Conservation (phyloP, 164 flowering plant genomes). For the Kalanchoe fedtschenkoi region DNA sequence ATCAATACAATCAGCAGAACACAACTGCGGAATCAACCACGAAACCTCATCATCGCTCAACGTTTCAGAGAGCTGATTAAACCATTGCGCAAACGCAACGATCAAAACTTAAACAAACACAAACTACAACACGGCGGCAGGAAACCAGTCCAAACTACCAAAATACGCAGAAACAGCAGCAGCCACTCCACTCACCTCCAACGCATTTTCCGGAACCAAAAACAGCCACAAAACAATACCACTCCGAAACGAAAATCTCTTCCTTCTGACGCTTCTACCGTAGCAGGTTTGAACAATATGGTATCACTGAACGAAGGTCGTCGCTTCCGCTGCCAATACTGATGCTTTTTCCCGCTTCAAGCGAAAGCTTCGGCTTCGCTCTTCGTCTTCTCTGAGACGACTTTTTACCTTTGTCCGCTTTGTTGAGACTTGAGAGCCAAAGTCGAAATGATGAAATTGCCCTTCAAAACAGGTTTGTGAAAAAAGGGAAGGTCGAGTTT, state of each 20-base stretch:
- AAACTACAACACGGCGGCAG: not conserved
- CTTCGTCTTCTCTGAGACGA: too few species aligned
- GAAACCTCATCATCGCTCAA: not conserved
- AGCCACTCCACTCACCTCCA: not conserved
- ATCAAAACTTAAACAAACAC: not conserved
- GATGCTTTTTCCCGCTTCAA: not conserved
- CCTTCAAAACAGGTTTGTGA: not conserved
- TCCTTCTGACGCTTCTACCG: not conserved
- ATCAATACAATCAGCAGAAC: not conserved
- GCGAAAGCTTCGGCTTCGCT: not conserved
- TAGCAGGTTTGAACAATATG: not conserved
- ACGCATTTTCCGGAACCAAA: not conserved
- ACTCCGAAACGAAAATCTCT: not conserved
- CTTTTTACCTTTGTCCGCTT: not conserved
- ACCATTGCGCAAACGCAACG: not conserved
- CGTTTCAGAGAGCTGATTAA: too few species aligned
- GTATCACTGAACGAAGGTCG: not conserved
- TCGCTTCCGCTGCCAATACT: not conserved
- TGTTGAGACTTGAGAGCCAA: not conserved
- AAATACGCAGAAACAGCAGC: not conserved
- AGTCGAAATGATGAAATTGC: not conserved
- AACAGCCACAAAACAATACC: not conserved
- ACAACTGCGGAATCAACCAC: not conserved
- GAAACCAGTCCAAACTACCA: not conserved
- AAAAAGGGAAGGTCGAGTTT: not conserved